A percentile compares a stretch with the other conserved stretches of the same genome.
Conservation (phyloP, 179 eudicot genomes). For the Corrigiola litoralis region DNA sequence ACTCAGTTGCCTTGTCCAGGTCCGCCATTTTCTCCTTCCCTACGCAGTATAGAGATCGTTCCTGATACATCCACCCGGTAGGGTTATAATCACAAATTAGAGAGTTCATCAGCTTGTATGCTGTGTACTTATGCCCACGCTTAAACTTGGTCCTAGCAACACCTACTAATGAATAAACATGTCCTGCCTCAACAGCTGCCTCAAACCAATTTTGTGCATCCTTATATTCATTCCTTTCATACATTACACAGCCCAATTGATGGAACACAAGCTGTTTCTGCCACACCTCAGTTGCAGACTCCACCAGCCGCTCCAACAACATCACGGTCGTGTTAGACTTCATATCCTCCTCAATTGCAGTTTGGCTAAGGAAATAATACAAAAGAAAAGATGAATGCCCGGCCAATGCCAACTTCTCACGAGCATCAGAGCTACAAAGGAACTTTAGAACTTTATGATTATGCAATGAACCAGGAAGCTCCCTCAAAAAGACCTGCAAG, state of each 20-base stretch:
- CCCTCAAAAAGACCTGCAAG: slow-evolving; percentile 74
- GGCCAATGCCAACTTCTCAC: slow-evolving; percentile 42
- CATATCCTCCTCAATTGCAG: slow-evolving; percentile 65
- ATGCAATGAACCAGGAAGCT: slow-evolving; percentile 57
- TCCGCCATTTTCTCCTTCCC: slow-evolving; percentile 75
- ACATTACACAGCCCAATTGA: slow-evolving; percentile 80
- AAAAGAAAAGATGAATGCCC: slow-evolving; percentile 67
- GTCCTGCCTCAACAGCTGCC: slow-evolving; percentile 61
- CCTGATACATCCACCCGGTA: slow-evolving; percentile 90
- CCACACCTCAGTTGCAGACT: slow-evolving; percentile 54
- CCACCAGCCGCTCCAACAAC: slow-evolving; percentile 66
- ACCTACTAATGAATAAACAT: slow-evolving; percentile 69
- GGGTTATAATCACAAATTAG: slow-evolving; percentile 53
- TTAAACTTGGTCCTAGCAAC: slow-evolving; percentile 72
- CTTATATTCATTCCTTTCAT: slow-evolving; percentile 70
- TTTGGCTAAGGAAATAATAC: slow-evolving; percentile 67
- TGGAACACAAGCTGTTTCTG: slow-evolving; percentile 69
- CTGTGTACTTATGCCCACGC: slow-evolving; percentile 73
- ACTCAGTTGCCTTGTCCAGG: slow-evolving; percentile 59
- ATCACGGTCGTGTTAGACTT: slow-evolving; percentile 53
- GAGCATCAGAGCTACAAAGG: slow-evolving; percentile 62
- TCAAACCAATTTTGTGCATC: slow-evolving; percentile 84
- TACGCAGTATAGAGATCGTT: slow-evolving; percentile 60
- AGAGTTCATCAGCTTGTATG: slow-evolving; percentile 65
- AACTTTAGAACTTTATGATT: slow-evolving; percentile 48